Conservation (phyloP, 202 grass and related monocot genomes). For the Schoenoplectus tabernaemontani region DNA sequence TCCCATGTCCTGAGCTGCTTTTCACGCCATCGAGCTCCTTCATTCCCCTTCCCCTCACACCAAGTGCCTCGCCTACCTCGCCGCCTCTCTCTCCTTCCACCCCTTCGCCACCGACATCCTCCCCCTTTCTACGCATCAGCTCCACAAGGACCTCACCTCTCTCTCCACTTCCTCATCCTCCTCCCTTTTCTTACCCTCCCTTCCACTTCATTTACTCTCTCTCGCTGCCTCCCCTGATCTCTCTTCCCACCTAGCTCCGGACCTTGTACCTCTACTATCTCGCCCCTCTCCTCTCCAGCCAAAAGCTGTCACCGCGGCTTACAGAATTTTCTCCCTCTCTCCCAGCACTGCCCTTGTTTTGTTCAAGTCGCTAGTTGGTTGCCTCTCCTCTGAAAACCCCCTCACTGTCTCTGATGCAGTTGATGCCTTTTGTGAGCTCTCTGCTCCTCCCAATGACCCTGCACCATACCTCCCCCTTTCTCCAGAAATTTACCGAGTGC, state of each 20-base stretch:
- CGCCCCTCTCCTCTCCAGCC: conserved; percentile 32
- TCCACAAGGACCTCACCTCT: conserved; percentile 71
- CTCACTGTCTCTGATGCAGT: conserved; percentile 48
- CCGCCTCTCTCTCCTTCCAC: conserved; percentile 66
- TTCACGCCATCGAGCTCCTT: conserved; percentile 79
- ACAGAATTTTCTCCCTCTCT: conserved; percentile 41
- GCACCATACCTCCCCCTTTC: conserved; percentile 74
- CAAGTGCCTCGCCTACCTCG: conserved; percentile 76
- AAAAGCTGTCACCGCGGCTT: conserved; percentile 50
- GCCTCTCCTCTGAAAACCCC: conserved; percentile 48
- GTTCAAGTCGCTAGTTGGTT: conserved; percentile 83
- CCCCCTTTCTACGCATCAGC: conserved; percentile 71
- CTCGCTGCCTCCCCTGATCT: conserved; percentile 49
- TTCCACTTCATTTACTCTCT: conserved; percentile 61
- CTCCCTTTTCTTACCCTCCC: conserved; percentile 34
- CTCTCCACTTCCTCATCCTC: conserved; percentile 29
- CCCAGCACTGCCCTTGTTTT: conserved; percentile 52
- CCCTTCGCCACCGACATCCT: conserved; percentile 69
- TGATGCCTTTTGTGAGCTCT: conserved; percentile 80
- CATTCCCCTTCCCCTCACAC: conserved; percentile 47
- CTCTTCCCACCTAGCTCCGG: conserved; percentile 49
- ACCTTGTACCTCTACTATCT: conserved; percentile 55
- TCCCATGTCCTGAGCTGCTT: conserved; percentile 56
- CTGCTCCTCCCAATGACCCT: conserved; percentile 47
- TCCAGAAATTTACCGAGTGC: conserved; percentile 65